Evolutionary conservation across 768 basidiomycete species (phyloP).

Genomic region (Dentipellis fragilis): DNA sequence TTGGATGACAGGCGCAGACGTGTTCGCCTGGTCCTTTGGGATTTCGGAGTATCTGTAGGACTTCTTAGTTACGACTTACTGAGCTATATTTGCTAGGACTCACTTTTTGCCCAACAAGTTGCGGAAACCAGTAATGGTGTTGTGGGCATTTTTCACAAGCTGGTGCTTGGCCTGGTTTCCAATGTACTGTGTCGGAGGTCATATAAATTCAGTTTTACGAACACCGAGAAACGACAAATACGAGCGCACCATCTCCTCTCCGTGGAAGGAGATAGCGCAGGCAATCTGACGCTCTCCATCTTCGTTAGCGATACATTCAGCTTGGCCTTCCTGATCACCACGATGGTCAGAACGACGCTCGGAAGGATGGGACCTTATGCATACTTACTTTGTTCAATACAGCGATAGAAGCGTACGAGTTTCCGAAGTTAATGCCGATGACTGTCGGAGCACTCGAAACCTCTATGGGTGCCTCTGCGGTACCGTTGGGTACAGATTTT

Average conservation of each 20-base stretch:
- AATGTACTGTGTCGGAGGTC: constrained; percentile 57
- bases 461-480: constrained; percentile 31
- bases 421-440: constrained; percentile 94
- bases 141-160: constrained; percentile 88
- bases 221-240: background rate
- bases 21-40: constrained; percentile 36
- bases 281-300: constrained; percentile 98
- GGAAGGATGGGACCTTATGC: background rate
- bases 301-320: constrained; percentile 96
- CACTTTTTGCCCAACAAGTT: constrained; percentile 90
- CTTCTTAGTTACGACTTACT: background rate
- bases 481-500: constrained; percentile 39
- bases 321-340: constrained; percentile 65
- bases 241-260: constrained; percentile 77
- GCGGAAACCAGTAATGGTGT: constrained; percentile 92
- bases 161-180: constrained; percentile 92
- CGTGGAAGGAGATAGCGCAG: constrained; percentile 83
- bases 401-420: constrained; percentile 90
- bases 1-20: constrained; percentile 66
- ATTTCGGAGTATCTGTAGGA: constrained; percentile 66
- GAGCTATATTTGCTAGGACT: constrained; percentile 15
- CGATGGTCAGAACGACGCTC: background rate
- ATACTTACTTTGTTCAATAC: constrained; percentile 80
- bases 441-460: constrained; percentile 39
- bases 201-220: no score